phyloP scores from a whole-genome alignment of 2,329 filamentous ascomycete species.

The Fusarium sp. region DNA sequence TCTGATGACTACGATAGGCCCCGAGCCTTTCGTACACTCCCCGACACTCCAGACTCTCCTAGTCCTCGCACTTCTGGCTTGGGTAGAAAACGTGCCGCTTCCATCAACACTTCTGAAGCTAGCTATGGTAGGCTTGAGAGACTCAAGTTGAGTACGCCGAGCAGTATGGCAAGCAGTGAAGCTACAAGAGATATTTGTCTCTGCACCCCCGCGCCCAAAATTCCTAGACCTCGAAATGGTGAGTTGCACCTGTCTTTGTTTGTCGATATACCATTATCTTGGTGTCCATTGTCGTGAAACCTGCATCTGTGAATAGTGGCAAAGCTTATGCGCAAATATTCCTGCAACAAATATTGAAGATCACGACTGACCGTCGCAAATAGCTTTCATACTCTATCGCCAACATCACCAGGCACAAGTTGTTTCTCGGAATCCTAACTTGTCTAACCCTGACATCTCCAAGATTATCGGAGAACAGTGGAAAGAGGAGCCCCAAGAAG shows the following conservation, averaged over 20 bases:
- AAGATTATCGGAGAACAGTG: conserved; percentile 97
- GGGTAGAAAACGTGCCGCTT: conserved; percentile 59
- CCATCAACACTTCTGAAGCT: conserved; percentile 60
- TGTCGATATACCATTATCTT: conserved; percentile 4
- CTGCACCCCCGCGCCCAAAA: conserved; percentile 68
- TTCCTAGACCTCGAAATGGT: conserved; percentile 71
- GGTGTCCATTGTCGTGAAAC: conserved; percentile 2
- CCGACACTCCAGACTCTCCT: conserved; percentile 44
- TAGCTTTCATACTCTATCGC: conserved; percentile 97
- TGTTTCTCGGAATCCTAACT: conserved; percentile 83
- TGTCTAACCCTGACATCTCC: conserved; percentile 95
- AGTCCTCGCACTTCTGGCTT: conserved; percentile 43
- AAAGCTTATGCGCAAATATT: neutral
- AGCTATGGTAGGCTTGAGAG: conserved; percentile 53
- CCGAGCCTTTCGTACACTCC: conserved; percentile 35
- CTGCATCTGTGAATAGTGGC: conserved; percentile 15
- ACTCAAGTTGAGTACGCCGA: conserved; percentile 47
- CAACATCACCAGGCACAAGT: conserved; percentile 90
- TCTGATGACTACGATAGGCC: conserved; percentile 41
- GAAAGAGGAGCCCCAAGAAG: conserved; percentile 78
- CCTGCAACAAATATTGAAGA: neutral
- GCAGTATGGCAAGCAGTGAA: conserved; percentile 48
- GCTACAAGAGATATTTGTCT: conserved; percentile 64
- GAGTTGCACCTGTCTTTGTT: conserved; percentile 50
- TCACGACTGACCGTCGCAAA: conserved; percentile 47